Percentiles rank a stretch among this genome's conserved stretches.
Evolutionary conservation across 345 rosid species (phyloP).

Genomic region (Citrus mangshanensis): DNA sequence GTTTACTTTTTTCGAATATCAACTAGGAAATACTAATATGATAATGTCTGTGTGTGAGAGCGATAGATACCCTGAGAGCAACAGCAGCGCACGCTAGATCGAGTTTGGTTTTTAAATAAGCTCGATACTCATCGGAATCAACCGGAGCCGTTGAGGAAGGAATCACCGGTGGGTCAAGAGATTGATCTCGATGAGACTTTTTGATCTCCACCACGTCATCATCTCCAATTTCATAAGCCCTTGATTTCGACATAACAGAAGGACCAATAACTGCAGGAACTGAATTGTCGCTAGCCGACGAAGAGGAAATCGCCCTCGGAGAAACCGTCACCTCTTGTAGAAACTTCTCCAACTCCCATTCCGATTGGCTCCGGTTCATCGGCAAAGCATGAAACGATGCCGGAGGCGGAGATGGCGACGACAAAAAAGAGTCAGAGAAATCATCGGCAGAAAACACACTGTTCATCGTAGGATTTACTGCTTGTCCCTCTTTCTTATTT

Average conservation of each 20-base stretch:
- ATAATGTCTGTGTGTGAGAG: neutral
- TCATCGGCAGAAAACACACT: constrained; percentile 64
- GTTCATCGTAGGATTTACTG: constrained; percentile 36
- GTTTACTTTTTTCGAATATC: neutral
- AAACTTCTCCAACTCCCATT: constrained; percentile 66
- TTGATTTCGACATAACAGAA: constrained; percentile 33
- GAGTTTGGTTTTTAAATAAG: constrained; percentile 61
- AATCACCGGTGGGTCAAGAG: constrained; percentile 23
- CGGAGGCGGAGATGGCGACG: constrained; percentile 13
- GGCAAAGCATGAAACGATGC: constrained; percentile 26
- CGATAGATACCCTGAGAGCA: constrained; percentile 44
- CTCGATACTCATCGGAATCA: constrained; percentile 48
- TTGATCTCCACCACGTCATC: constrained; percentile 47
- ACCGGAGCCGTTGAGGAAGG: constrained; percentile 27
- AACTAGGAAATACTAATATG: neutral
- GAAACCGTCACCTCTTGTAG: constrained; percentile 39
- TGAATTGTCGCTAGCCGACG: constrained; percentile 30
- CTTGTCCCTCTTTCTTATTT: neutral
- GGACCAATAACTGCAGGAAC: constrained; percentile 18
- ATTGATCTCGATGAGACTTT: constrained; percentile 19
- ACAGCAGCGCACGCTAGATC: constrained; percentile 77
- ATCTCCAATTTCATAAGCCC: constrained; percentile 29
- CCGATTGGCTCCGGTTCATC: constrained; percentile 62
- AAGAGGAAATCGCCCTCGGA: constrained; percentile 26
- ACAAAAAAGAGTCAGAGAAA: constrained; percentile 63